Percentiles rank a stretch among this genome's conserved stretches.
Evolutionary conservation across 2,329 filamentous ascomycete genomes (phyloP).

Genomic region (Cyphellophora europaea): DNA sequence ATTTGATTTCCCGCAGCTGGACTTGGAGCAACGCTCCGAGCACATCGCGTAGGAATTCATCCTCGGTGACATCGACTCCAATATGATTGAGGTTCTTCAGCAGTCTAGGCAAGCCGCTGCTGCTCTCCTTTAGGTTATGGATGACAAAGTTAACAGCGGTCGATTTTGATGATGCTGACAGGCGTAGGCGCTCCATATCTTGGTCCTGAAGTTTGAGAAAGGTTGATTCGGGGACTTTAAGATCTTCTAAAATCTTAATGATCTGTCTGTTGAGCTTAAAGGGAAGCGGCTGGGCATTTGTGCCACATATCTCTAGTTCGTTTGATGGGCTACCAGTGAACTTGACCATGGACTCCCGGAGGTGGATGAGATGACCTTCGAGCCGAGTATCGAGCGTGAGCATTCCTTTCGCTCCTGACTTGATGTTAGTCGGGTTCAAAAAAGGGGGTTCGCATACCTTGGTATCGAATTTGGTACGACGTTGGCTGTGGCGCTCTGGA

Average conservation of each 20-base stretch:
- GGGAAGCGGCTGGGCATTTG: slow-evolving; percentile 56
- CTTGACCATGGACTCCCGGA: slow-evolving; percentile 72
- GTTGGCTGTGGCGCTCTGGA: slow-evolving; percentile 47
- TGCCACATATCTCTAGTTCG: slow-evolving; percentile 64
- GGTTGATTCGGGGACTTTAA: slow-evolving; percentile 47
- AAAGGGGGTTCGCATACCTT: too few relatives aligned
- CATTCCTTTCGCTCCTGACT: slow-evolving; percentile 78
- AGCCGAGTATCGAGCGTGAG: slow-evolving; percentile 58
- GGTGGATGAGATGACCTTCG: slow-evolving; percentile 45
- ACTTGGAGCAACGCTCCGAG: slow-evolving; percentile 63
- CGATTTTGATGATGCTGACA: slow-evolving; percentile 46
- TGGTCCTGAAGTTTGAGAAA: slow-evolving; percentile 57
- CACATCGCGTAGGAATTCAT: slow-evolving; percentile 59
- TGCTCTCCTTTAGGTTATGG: slow-evolving; percentile 50
- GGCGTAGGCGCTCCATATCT: slow-evolving; percentile 52
- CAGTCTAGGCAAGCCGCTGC: slow-evolving; percentile 52
- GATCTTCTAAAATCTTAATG: slow-evolving; percentile 80
- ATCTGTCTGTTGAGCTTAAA: slow-evolving; percentile 69
- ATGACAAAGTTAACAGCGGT: slow-evolving; percentile 61
- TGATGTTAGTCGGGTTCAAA: too few relatives aligned
- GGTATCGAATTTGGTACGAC: slow-evolving; percentile 65
- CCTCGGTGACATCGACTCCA: slow-evolving; percentile 55
- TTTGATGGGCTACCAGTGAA: slow-evolving; percentile 49
- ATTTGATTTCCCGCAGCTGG: slow-evolving; percentile 65
- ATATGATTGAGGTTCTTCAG: slow-evolving; percentile 51